Evolutionary conservation across 257 asterid species (phyloP), one percentile per base, ranked within the genome.

Genomic region (Solanum rostratum): DNA sequence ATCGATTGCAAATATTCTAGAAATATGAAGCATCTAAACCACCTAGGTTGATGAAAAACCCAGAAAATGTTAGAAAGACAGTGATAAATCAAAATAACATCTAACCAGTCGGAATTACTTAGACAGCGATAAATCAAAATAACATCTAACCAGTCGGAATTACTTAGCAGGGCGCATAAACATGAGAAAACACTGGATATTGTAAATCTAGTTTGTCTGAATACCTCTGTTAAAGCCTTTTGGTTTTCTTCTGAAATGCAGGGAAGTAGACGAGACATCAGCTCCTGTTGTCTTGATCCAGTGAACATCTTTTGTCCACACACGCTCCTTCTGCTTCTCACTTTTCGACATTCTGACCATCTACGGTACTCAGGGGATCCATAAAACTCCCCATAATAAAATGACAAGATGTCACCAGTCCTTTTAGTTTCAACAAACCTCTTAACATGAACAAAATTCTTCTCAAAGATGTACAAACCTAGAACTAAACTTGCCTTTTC

Each of bases 281-380:
- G 83, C 80, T 92, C 98, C 71, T 92, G 95, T 89, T 84, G 95
- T 89, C 98, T 94, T 57, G 57, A n/a, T 85, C 98, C 98, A 16
- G 90, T 91, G 82, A 94, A 94, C 87, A 94, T 84, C 85, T 88
- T 91, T 88, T 89, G 93, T 39, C 97, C 98, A 59, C 80, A 85
- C 3, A 88, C 93, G 83, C 90, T 84, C 84, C 86, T 94, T 87
- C 85, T 88, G 88, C 89, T 90, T 86, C 86, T 92, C 85, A 86
- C 80, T 87, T 90, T 94, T 83, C 91, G 84, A 46, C 92, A 80
- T 6, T 89, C 92, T 8, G 92, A 91, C 97, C 97, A 94, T 90
- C 93, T 93, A 45, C 20, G 80, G 80, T 90, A 88, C 46, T 86
- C 97, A 53, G 85, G 83, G 9, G 97, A 90, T 41, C 89, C 84